A percentile compares a stretch with the other conserved stretches of the same genome.
Conservation (phyloP, 257 asterid species). For the Fraxinus quadrangulata region DNA sequence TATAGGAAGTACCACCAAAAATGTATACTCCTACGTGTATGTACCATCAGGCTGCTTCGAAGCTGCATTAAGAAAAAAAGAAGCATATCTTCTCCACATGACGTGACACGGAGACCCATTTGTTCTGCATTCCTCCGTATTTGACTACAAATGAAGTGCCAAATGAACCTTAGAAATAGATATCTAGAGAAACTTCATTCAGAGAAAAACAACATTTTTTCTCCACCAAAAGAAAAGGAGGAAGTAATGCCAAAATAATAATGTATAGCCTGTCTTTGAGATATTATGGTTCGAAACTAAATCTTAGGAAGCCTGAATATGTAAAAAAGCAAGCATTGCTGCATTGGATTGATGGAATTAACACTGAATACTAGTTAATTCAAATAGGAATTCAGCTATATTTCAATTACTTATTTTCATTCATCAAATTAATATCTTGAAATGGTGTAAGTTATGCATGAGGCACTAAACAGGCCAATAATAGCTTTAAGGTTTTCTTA, state of each 20-base stretch:
- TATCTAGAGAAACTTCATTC: neutral
- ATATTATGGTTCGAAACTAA: no score
- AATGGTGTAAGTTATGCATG: neutral
- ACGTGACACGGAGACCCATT: slow-evolving; percentile 68
- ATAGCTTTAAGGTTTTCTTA: neutral
- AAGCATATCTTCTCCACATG: slow-evolving; percentile 85
- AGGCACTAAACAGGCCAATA: neutral
- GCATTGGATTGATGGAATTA: neutral
- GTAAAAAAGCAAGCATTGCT: neutral
- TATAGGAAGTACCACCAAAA: neutral
- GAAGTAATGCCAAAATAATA: neutral
- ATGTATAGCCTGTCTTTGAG: no score
- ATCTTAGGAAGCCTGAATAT: no score
- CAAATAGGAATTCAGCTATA: neutral
- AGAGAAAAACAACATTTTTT: neutral
- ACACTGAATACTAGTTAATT: neutral
- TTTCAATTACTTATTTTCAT: neutral
- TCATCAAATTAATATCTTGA: neutral
- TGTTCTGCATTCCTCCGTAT: slow-evolving; percentile 72
- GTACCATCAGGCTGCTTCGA: slow-evolving; percentile 87
- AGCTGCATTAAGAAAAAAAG: slow-evolving; percentile 88
- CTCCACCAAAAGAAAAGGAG: neutral
- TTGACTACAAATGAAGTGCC: slow-evolving; percentile 56
- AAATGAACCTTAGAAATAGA: slow-evolving; percentile 15
- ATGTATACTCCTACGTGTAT: slow-evolving; percentile 55